phyloP scores from a whole-genome alignment of 352 stramenopile genomes.

The Stephanocyclus meneghinianus region DNA sequence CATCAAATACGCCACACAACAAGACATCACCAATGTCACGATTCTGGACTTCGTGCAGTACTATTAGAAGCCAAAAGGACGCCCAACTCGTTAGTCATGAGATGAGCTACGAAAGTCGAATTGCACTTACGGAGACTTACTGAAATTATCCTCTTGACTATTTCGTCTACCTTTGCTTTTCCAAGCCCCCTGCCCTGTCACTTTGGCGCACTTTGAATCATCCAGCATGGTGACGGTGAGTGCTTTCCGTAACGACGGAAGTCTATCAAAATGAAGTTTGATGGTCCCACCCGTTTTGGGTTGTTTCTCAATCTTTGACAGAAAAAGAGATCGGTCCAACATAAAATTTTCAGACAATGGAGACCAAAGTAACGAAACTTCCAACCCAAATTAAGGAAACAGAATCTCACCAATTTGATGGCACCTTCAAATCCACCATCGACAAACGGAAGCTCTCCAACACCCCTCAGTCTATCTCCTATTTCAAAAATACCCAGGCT shows the following conservation, averaged over 20 bases:
- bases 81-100: neutral
- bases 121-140: slow-evolving; percentile 26
- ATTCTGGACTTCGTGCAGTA: slow-evolving; percentile 73
- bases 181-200: slow-evolving; percentile 66
- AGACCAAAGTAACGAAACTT: neutral
- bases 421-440: slow-evolving; percentile 68
- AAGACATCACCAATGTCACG: slow-evolving; percentile 51
- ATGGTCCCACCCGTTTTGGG: slow-evolving; percentile 44
- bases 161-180: slow-evolving; percentile 59
- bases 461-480: slow-evolving; percentile 66
- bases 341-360: neutral
- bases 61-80: slow-evolving; percentile 16
- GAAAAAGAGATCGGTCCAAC: neutral
- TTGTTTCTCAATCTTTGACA: slow-evolving; percentile 48
- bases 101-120: neutral
- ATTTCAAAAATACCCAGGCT: slow-evolving; percentile 76
- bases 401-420: slow-evolving; percentile 58
- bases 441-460: slow-evolving; percentile 69
- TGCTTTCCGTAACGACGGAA: slow-evolving; percentile 13
- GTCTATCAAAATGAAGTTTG: slow-evolving; percentile 71
- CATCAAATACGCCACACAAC: slow-evolving; percentile 72
- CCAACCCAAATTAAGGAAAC: neutral
- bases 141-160: slow-evolving; percentile 71
- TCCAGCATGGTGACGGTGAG: neutral
- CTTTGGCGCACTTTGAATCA: slow-evolving; percentile 8